Conservation (phyloP, 2,329 filamentous ascomycete species). For the Tolypocladium capitatum region DNA sequence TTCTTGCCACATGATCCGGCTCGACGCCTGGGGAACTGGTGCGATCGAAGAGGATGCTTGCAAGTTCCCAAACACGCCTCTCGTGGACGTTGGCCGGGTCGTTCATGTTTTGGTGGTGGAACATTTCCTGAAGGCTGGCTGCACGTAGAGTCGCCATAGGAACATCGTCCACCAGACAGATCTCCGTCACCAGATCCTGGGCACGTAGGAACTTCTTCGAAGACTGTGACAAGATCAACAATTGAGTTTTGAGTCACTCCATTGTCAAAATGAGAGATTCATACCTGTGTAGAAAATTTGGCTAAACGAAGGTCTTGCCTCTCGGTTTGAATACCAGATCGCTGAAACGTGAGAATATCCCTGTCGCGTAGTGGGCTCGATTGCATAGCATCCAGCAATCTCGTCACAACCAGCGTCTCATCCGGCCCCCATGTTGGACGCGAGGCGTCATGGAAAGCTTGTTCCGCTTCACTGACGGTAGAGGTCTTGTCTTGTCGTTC, state of each 20-base stretch:
- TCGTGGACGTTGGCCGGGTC: conserved; percentile 45
- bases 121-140: conserved; percentile 22
- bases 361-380: conserved; percentile 14
- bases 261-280: neutral
- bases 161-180: conserved; percentile 40
- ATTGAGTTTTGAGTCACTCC: conserved; percentile 1
- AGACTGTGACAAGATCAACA: conserved; percentile 25
- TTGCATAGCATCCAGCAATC: conserved; percentile 25
- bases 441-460: conserved; percentile 56
- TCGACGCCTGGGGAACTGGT: conserved; percentile 29
- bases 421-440: conserved; percentile 70
- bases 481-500: conserved; percentile 62
- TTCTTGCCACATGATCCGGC: conserved; percentile 28
- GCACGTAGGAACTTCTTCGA: conserved; percentile 39
- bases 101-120: conserved; percentile 26
- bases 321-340: conserved; percentile 44
- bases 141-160: conserved; percentile 42
- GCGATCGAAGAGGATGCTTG: conserved; percentile 78
- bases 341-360: conserved; percentile 20
- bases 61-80: conserved; percentile 70
- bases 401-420: conserved; percentile 54
- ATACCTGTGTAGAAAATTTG: conserved; percentile 44
- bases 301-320: conserved; percentile 52
- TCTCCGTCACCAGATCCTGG: conserved; percentile 41
- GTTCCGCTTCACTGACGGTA: conserved; percentile 49